Evolutionary conservation across 2,329 filamentous ascomycete genomes (phyloP).

Genomic region (Sclerotinia sclerotiorum): DNA sequence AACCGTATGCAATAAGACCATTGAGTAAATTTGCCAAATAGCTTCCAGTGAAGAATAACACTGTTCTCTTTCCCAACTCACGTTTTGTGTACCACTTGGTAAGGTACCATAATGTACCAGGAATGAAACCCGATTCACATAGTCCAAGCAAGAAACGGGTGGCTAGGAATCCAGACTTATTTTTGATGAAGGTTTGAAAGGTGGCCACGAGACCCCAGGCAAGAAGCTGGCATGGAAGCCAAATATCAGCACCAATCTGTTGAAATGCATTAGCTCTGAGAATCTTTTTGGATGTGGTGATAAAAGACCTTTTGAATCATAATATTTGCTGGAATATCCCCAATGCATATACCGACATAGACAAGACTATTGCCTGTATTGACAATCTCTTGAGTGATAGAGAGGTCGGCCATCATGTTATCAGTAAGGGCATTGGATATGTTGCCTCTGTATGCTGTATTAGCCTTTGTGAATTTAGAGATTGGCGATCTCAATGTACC

Average conservation of each 20-base stretch:
- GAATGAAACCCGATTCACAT: conserved; percentile 53
- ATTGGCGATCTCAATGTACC: neutral
- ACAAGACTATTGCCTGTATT: conserved; percentile 22
- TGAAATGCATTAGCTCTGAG: conserved; percentile 45
- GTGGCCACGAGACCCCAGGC: conserved; percentile 56
- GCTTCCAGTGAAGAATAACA: conserved; percentile 20
- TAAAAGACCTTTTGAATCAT: conserved; percentile 14
- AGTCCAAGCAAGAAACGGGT: conserved; percentile 37
- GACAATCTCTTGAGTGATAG: conserved; percentile 15
- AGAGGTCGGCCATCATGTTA: conserved; percentile 34
- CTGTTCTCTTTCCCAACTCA: conserved; percentile 18
- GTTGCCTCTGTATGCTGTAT: conserved; percentile 42
- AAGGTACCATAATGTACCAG: conserved; percentile 43
- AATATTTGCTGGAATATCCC: conserved; percentile 20
- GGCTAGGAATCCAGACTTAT: conserved; percentile 42
- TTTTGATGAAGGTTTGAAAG: conserved; percentile 45
- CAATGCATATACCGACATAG: conserved; percentile 21
- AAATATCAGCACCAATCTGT: conserved; percentile 52
- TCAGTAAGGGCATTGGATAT: conserved; percentile 56
- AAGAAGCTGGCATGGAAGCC: conserved; percentile 53
- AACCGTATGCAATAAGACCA: conserved; percentile 50
- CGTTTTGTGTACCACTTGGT: conserved; percentile 19
- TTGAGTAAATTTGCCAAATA: conserved; percentile 17
- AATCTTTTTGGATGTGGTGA: too few species aligned
- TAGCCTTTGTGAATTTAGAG: neutral